Evolutionary conservation across 345 rosid species (phyloP).

Genomic region (Eutrema heterophyllum): DNA sequence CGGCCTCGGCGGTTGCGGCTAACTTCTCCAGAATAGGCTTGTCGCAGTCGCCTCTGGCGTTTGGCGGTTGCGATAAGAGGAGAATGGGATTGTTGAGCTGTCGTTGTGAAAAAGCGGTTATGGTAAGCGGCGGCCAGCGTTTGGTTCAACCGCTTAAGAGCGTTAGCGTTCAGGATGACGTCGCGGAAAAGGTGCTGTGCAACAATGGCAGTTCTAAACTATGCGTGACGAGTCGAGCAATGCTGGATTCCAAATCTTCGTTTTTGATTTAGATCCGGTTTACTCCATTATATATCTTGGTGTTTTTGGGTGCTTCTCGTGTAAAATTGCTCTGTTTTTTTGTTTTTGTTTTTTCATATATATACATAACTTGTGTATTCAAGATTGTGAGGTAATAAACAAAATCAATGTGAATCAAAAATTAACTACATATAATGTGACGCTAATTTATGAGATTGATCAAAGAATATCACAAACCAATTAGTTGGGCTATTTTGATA

Average conservation of each 20-base stretch:
- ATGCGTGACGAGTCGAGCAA: constrained; percentile 14
- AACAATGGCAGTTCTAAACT: constrained; percentile 23
- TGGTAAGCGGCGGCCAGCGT: constrained; percentile 23
- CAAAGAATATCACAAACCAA: background rate
- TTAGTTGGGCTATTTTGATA: background rate
- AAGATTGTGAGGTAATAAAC: constrained; percentile 12
- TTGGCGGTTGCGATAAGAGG: constrained; percentile 20
- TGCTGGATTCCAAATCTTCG: background rate
- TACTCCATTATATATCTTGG: background rate
- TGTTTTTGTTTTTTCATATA: background rate
- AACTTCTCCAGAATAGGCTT: constrained; percentile 51
- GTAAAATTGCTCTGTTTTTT: background rate
- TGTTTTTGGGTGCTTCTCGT: background rate
- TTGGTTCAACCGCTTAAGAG: constrained; percentile 9
- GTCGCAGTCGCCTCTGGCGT: background rate
- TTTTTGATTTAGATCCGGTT: constrained; percentile 2
- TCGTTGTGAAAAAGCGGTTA: constrained; percentile 72
- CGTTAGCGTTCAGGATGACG: background rate
- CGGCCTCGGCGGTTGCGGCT: constrained; percentile 33
- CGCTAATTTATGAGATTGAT: background rate
- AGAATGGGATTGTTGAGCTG: constrained; percentile 51
- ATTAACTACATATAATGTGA: background rate
- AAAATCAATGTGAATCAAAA: background rate
- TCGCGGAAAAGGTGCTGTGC: constrained; percentile 12
- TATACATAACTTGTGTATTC: background rate